A percentile compares a stretch with the other conserved stretches of the same genome.
phyloP scores from a whole-genome alignment of 2,329 filamentous ascomycete genomes.

The Colletotrichum filicis region DNA sequence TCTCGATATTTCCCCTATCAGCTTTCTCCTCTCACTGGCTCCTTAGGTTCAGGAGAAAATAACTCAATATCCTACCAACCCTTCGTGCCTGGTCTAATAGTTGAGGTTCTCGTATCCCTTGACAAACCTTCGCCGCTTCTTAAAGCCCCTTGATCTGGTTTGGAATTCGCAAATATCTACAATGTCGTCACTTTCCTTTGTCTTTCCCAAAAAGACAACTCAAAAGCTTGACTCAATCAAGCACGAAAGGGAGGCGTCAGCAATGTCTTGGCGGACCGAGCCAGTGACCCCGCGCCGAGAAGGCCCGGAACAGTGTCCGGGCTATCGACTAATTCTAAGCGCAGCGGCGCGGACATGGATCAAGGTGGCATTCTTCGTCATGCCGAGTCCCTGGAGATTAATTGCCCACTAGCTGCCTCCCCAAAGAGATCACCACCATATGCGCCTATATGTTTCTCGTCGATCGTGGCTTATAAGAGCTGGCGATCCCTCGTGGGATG shows the following conservation, averaged over 20 bases:
- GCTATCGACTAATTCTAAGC: background rate
- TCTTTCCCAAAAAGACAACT: background rate
- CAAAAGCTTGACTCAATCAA: background rate
- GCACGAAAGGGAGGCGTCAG: background rate
- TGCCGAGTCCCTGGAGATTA: background rate
- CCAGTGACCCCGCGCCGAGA: background rate
- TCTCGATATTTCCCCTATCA: no score
- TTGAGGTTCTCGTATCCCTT: background rate
- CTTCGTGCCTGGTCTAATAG: background rate
- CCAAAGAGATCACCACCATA: background rate
- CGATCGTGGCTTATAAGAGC: background rate
- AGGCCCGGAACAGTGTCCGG: background rate
- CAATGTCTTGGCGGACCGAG: constrained; percentile 1
- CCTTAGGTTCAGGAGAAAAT: background rate
- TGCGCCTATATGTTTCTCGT: background rate
- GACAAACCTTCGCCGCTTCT: background rate
- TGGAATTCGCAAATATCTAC: background rate
- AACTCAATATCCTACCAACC: background rate
- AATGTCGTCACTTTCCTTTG: background rate
- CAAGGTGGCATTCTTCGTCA: background rate
- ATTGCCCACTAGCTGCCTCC: background rate
- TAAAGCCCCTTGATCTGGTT: background rate
- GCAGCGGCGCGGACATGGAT: background rate
- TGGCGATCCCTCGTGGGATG: background rate
- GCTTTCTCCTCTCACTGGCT: background rate